Evolutionary conservation across 805 yeast species (phyloP), one percentile per base, ranked within the genome.

Genomic region (Grigorovia yakushimaensis): DNA sequence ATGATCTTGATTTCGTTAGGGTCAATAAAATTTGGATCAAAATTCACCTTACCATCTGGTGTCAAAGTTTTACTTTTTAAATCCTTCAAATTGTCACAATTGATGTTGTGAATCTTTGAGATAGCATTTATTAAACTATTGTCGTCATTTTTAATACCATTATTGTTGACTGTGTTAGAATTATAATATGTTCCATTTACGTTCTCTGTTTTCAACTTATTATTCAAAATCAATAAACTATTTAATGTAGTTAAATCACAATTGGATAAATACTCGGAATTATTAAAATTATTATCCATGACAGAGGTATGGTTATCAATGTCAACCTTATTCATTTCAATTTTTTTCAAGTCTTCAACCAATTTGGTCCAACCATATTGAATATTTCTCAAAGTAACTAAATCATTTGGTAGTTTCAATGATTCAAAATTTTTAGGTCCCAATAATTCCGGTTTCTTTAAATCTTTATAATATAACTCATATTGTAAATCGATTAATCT

Each of bases 81-180:
- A 10, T 48, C 47, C 19, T 39, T 50, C 15, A 59, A 50, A 45
- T 54, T 55, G 17, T 52, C 39, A n/a, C 54, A 52, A 41, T 60
- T 58, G 17, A 61, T 58, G 4, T 42, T 42, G 46, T 59, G 60
- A 39, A 57, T 44, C n/a, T 47, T 40, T 3, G 62, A 58, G 18
- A 58, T 30, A 47, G 47, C 13, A 41, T 19, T 22, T 9, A 23
- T 19, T 24, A 40, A 18, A 20, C 33, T 40, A 33, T 33, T 15
- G 15, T 42, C 44, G 3, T 42, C 22, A 15, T 15, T 15, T 13
- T 9, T 13, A 17, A 9, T 15, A 5, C 10, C 22, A 18, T 33
- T 33, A 17, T 33, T 33, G 13, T 33, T 11, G 18, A 3, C 15
- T 7, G 4, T 2, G 6, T 15, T 33, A 33, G n/a, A 15, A 9